Evolutionary conservation across 176 grass and related monocot species (phyloP), one percentile per base, ranked within the genome.

Genomic region (Phragmites australis): DNA sequence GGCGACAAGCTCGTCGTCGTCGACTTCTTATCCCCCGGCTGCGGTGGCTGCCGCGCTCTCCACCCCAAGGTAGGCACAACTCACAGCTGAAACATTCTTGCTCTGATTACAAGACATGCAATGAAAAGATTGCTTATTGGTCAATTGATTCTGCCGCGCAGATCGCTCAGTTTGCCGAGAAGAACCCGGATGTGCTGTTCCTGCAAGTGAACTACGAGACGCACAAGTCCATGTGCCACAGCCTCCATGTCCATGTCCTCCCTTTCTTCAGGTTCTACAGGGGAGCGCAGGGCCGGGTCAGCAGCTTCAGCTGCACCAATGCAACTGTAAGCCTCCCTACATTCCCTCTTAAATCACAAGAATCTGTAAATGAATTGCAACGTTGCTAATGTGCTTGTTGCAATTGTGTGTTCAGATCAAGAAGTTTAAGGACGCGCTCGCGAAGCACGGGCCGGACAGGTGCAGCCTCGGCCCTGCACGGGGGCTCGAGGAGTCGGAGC

Each of bases 221-320:
- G 72, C 96, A 95, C 93, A 93, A 80, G 61, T 93, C 96, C 19
- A 99, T 99, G 96, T 99, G 96, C 75, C 93, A 93, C 68, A 95
- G 79, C 86, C 90, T 99, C 57, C 82, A 90, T 41, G 90, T 99
- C 37, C 92, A 93, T 78, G 96, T 99, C 68, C 92, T 99, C 23
- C 96, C 96, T 0, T 99, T 99, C 82, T 99, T 99, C 80, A 83
- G 92, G 82, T 93, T 99, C 67, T 99, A 93, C 68, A 77, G 90
- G 45, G 96, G 96, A 74, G 88, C 92, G 8, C 86, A 99, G 51
- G 96, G 96, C 4, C 72, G 90, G 6, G 82, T 99, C 25, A 91
- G 88, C 68, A 91, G 96, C 78, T 99, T 99, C 93, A 99, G 96
- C 84, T 99, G 96, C 93, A 99, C 96, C 30, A 95, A 89, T 22